Percentiles rank a stretch among this genome's conserved stretches.
These are phyloP conservation scores for Kurtzmaniella quercitrusa DNA, from an alignment of 1,139 yeast species.

Conservation along the genomic window DNA sequence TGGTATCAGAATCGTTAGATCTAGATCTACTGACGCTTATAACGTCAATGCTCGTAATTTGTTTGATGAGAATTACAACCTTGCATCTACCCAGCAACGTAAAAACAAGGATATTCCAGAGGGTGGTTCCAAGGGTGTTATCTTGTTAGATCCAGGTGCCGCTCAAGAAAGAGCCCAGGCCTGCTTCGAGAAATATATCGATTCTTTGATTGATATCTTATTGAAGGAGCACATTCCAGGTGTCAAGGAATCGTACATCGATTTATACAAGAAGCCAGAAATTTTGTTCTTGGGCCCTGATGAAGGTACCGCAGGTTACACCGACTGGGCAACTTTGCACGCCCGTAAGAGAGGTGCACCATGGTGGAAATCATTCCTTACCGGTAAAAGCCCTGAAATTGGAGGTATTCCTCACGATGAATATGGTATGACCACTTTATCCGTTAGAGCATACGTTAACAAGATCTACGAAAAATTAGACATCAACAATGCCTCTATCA, in stretches of 20 bases:
- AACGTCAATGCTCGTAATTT: constrained; percentile 80
- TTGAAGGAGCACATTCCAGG: constrained; percentile 73
- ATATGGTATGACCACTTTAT: constrained; percentile 95
- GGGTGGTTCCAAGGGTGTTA: constrained; percentile 98
- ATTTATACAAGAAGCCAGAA: constrained; percentile 78
- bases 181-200: constrained; percentile 90
- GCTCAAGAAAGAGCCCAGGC: constrained; percentile 82
- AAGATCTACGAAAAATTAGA: constrained; percentile 77
- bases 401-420: constrained; percentile 99
- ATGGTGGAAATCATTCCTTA: constrained; percentile 98
- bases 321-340: constrained; percentile 98
- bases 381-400: constrained; percentile 86
- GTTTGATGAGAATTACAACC: constrained; percentile 93
- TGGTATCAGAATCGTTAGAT: constrained; percentile 93
- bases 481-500: constrained; percentile 53
- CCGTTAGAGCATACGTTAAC: constrained; percentile 90
- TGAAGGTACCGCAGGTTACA: constrained; percentile 94
- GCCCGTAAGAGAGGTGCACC: constrained; percentile 93
- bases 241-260: constrained; percentile 81
- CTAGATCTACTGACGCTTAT: constrained; percentile 83
- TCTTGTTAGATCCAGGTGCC: constrained; percentile 73
- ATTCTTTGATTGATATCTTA: constrained; percentile 81
- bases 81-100: constrained; percentile 94
- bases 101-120: constrained; percentile 98
- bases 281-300: constrained; percentile 97